A percentile compares a stretch with the other conserved stretches of the same genome.
These are phyloP conservation scores for Rubroshorea leprosula DNA, from an alignment of 345 rosid genomes.

Conservation along the genomic window DNA sequence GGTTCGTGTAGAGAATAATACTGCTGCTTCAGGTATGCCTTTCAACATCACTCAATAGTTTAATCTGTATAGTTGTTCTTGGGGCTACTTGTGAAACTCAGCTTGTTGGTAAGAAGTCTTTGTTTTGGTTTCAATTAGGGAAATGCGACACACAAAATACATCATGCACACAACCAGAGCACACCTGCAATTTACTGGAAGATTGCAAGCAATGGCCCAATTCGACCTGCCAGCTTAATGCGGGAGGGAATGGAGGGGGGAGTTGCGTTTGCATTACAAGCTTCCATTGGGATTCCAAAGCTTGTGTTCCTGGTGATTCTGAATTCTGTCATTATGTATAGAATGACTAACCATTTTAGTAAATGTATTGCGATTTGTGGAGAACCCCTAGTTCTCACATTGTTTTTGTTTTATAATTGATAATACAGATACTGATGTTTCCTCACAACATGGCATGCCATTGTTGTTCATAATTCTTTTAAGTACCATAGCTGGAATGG, in stretches of 20 bases:
- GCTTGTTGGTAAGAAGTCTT: not conserved
- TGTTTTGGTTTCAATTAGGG: not conserved
- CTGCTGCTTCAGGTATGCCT: not conserved
- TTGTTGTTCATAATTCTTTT: not conserved
- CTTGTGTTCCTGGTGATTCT: not conserved
- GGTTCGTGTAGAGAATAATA: not conserved
- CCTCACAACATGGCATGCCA: not conserved
- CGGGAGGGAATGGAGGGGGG: not conserved
- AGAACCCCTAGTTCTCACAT: too few species aligned
- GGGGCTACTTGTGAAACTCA: not conserved
- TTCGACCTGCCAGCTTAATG: slow-evolving; percentile 1
- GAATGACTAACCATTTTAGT: not conserved
- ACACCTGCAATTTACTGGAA: not conserved
- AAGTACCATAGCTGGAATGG: not conserved
- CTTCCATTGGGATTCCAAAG: slow-evolving; percentile 1
- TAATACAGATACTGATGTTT: too few species aligned
- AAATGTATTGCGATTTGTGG: too few species aligned
- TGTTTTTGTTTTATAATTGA: too few species aligned
- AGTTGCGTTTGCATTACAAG: slow-evolving; percentile 1
- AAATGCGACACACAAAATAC: slow-evolving; percentile 3
- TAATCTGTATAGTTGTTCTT: not conserved
- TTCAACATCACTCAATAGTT: not conserved
- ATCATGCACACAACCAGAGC: not conserved
- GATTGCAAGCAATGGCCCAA: slow-evolving; percentile 10
- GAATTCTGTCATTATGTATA: not conserved